Percentiles rank a stretch among this genome's conserved stretches.
phyloP scores from a whole-genome alignment of 345 rosid genomes.

The Salix brachista region DNA sequence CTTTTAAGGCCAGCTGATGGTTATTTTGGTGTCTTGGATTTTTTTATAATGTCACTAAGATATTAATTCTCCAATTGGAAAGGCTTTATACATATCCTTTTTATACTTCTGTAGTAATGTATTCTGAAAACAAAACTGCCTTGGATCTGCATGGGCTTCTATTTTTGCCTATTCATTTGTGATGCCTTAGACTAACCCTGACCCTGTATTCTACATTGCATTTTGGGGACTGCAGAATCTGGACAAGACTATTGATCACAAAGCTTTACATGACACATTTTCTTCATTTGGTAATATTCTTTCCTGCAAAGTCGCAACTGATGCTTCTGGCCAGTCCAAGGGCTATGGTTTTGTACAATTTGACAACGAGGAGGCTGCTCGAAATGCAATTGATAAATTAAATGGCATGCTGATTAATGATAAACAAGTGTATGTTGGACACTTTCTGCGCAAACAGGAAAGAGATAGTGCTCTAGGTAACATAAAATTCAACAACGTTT shows the following conservation, averaged over 20 bases:
- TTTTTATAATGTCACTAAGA: not conserved
- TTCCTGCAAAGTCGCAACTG: conserved; percentile 26
- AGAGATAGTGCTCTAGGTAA: conserved; percentile 8
- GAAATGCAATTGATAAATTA: conserved; percentile 21
- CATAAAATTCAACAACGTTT: conserved; percentile 21
- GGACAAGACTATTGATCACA: conserved; percentile 26
- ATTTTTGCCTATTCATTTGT: not conserved
- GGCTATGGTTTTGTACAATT: conserved; percentile 29
- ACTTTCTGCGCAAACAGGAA: conserved; percentile 24
- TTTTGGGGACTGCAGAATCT: conserved; percentile 14
- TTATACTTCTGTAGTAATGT: not conserved
- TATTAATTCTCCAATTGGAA: not conserved
- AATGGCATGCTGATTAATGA: conserved; percentile 29
- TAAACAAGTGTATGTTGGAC: conserved; percentile 30
- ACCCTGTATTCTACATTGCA: not conserved
- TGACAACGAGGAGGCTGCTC: conserved; percentile 22
- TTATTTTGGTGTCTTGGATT: not conserved
- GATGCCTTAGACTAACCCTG: not conserved
- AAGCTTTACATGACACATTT: conserved; percentile 23
- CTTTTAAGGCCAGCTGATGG: not conserved
- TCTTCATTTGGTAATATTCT: conserved; percentile 25
- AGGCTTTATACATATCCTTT: not conserved
- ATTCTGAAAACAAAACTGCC: not conserved
- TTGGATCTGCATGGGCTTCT: not conserved
- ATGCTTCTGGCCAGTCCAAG: conserved; percentile 23